Conservation (phyloP, 208 protist species). For the Leishmania amazonensis region DNA sequence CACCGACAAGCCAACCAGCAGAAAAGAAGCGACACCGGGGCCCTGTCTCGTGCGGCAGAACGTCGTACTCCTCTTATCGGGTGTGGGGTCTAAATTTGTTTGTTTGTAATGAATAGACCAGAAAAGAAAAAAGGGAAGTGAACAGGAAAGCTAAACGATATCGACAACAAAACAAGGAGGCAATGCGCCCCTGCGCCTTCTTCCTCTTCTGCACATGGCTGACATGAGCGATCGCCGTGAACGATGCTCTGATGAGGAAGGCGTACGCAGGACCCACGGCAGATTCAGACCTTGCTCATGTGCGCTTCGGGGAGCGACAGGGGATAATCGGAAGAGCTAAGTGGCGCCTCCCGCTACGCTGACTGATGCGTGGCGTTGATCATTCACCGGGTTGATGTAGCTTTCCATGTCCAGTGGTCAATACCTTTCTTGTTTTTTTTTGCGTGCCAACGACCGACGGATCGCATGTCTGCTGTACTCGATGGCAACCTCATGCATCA, state of each 20-base stretch:
- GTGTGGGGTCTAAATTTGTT: not conserved
- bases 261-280: not conserved
- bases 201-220: not conserved
- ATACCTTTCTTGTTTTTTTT: not conserved
- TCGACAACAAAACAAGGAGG: not conserved
- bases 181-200: not conserved
- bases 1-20: not conserved
- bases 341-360: not conserved
- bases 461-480: not conserved
- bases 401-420: not conserved
- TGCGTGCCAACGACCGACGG: not conserved
- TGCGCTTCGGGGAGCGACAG: not conserved
- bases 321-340: no score
- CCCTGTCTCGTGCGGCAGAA: not conserved
- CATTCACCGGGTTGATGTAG: not conserved
- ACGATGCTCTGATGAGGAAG: not conserved
- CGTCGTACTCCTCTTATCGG: not conserved
- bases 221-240: not conserved
- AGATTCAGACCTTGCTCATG: not conserved
- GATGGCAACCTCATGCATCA: not conserved
- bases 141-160: not conserved
- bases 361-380: not conserved
- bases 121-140: not conserved
- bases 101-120: not conserved
- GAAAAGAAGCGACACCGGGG: not conserved